A percentile compares a stretch with the other conserved stretches of the same genome.
phyloP scores from a whole-genome alignment of 2,329 filamentous ascomycete genomes.

The Gyromitra esculenta region DNA sequence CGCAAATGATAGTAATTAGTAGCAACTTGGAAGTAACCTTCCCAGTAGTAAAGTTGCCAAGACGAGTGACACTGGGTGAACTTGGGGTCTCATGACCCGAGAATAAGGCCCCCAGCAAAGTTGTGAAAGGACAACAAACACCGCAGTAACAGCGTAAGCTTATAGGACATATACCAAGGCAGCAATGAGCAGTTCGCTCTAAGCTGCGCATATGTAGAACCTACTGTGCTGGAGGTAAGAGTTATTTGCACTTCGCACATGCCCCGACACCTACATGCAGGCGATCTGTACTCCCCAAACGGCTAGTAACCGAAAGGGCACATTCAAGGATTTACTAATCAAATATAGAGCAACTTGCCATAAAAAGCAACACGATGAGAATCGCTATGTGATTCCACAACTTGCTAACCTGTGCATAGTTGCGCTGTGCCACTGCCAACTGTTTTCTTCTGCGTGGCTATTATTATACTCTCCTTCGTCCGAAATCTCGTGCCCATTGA shows the following conservation, averaged over 20 bases:
- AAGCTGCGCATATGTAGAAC: not conserved
- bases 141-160: not conserved
- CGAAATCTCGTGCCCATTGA: slow-evolving; percentile 8
- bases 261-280: not conserved
- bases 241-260: slow-evolving; percentile 23
- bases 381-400: slow-evolving; percentile 1
- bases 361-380: not conserved
- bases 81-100: not conserved
- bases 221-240: not conserved
- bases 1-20: slow-evolving; percentile 29
- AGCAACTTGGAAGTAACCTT: slow-evolving; percentile 15
- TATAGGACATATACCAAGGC: not conserved
- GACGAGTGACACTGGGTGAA: slow-evolving; percentile 44
- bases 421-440: not conserved
- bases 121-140: not conserved
- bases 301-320: not conserved
- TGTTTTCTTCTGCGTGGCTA: not conserved
- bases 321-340: slow-evolving; percentile 3
- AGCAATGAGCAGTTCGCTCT: not conserved
- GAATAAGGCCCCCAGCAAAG: not conserved
- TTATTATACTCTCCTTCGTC: not conserved
- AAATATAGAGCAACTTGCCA: not conserved
- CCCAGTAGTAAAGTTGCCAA: slow-evolving; percentile 40
- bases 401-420: not conserved
- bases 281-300: not conserved